Base-by-base conservation (phyloP, 495 filamentous ascomycete species). In the Hypoxylon fragiforme region DNA sequence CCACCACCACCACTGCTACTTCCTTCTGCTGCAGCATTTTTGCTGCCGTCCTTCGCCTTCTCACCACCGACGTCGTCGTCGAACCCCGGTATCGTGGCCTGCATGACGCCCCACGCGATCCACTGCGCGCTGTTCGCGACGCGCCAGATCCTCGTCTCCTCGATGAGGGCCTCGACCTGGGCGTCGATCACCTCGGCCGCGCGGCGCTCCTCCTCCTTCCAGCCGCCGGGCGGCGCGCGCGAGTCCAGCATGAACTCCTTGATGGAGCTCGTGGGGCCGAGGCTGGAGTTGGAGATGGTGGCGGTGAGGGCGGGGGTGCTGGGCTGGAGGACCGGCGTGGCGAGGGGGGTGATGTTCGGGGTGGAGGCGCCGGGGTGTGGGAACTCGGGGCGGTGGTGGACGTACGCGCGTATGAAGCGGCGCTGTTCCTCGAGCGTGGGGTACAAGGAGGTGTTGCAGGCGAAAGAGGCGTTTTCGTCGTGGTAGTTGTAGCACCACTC, bases 401-500 rank as follows among this genome's bases (percentile, higher is more conserved):
- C 82, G 62, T 99, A 99, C 3, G 90, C 84, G 28, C 79, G 80
- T 60, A 99, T 77, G 70, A 97, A 97, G 38, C 85, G 86, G 37
- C 76, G 77, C 61, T 97, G 94, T 62, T 97, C 85, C 48, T 89
- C 87, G 0, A 77, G 74, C 0, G 80, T 92, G 0, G 95, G 95
- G 67, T 94, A 97, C 30, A 68, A 62, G 22, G 63, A 65, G n/a
- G 81, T 80, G 57, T 87, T 77, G 71, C 89, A 87, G 8, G 78
- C 79, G 73, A 85, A 85, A 2, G 91, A 76, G 6, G 59, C 68
- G 14, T 72, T 68, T 1, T 81, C 65, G 63, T 92, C 83, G 63
- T 96, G 91, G 67, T 99, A 99, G 68, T 99, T 89, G 74, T 97
- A 95, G 67, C 91, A 95, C 94, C 94, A 99, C 71, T 99, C 94